A percentile compares a stretch with the other conserved stretches of the same genome.
phyloP scores from a whole-genome alignment of 257 asterid species.

The Gynochthodes officinalis region DNA sequence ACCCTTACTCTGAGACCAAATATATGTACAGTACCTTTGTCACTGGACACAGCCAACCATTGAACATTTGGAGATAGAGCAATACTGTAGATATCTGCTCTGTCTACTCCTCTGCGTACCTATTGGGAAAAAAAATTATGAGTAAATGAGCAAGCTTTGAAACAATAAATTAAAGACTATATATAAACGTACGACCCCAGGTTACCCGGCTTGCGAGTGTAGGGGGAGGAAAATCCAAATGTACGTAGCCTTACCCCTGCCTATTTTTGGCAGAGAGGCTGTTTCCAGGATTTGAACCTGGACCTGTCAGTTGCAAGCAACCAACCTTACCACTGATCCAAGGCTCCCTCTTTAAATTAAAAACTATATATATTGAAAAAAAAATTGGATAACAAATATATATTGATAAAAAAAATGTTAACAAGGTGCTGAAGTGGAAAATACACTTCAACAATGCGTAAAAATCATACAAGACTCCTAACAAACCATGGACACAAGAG shows the following conservation, averaged over 20 bases:
- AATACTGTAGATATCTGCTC: constrained; percentile 77
- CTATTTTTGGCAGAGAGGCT: too few relatives aligned
- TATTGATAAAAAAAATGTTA: not conserved
- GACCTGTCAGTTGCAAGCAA: too few relatives aligned
- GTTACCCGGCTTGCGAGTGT: too few relatives aligned
- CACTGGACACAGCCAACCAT: constrained; percentile 94
- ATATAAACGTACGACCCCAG: too few relatives aligned
- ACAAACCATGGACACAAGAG: not conserved
- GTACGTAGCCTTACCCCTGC: too few relatives aligned
- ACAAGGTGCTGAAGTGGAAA: not conserved
- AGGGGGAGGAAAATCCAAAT: too few relatives aligned
- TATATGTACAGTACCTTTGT: constrained; percentile 91
- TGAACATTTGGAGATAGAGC: constrained; percentile 83
- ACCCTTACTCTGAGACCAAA: constrained; percentile 85
- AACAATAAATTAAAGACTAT: not conserved
- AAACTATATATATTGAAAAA: too few relatives aligned
- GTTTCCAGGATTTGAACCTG: too few relatives aligned
- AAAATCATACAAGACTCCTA: not conserved
- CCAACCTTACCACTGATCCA: too few relatives aligned
- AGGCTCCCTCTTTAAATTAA: too few relatives aligned
- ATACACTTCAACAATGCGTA: not conserved
- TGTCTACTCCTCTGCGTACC: constrained; percentile 96
- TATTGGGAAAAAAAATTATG: constrained; percentile 32
- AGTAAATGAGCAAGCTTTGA: constrained; percentile 15
- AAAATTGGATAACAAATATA: constrained; percentile 1